Conservation (phyloP, 2,329 filamentous ascomycete genomes). For the Cladophialophora exuberans region DNA sequence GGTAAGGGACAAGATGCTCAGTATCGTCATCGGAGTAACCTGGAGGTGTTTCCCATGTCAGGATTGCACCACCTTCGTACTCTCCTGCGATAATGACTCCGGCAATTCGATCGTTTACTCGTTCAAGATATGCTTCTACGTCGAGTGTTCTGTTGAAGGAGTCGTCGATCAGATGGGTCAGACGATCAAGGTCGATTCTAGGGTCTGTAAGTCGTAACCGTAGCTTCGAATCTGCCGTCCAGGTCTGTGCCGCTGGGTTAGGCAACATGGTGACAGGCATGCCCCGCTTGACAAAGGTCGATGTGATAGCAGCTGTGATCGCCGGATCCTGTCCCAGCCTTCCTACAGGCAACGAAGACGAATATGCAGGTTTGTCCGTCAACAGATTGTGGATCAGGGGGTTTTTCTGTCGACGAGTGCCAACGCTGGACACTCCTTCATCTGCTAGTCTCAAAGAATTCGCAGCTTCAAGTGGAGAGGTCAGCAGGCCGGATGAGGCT, state of each 20-base stretch:
- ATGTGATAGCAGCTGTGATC: conserved; percentile 43
- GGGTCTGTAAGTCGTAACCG: conserved; percentile 75
- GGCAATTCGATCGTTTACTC: conserved; percentile 80
- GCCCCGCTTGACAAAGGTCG: conserved; percentile 87
- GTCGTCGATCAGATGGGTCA: conserved; percentile 88
- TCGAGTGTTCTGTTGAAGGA: conserved; percentile 87
- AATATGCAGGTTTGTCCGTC: conserved; percentile 91
- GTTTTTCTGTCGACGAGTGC: conserved; percentile 69
- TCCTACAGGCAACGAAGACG: conserved; percentile 81
- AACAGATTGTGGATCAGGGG: conserved; percentile 93
- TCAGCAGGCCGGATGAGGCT: conserved; percentile 84
- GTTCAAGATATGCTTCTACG: conserved; percentile 76
- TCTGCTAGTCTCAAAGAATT: conserved; percentile 50
- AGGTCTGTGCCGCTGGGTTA: conserved; percentile 65
- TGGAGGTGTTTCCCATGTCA: conserved; percentile 87
- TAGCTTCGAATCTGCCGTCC: conserved; percentile 67
- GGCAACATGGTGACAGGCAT: conserved; percentile 87
- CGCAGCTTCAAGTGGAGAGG: conserved; percentile 82
- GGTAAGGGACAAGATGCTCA: conserved; percentile 79
- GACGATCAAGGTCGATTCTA: conserved; percentile 77
- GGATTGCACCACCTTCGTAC: conserved; percentile 91
- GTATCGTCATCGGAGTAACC: conserved; percentile 57
- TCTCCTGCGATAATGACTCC: conserved; percentile 94
- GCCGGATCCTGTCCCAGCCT: conserved; percentile 53
- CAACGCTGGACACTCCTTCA: conserved; percentile 49